These are phyloP conservation scores for Viridothelium virens DNA, from an alignment of 495 filamentous ascomycete genomes.

Conservation along the genomic window DNA sequence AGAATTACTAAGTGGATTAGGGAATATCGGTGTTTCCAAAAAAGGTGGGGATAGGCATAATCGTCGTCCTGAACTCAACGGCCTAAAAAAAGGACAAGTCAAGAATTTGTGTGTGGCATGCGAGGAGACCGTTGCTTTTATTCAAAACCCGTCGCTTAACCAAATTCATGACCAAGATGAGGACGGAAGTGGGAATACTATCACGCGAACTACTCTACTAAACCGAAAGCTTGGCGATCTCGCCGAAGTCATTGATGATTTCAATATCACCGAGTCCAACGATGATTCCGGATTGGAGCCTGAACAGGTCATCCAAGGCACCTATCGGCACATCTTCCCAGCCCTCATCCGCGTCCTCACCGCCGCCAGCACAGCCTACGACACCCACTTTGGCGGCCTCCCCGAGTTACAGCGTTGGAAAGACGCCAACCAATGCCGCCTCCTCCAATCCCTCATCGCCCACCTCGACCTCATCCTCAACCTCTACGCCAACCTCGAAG, in stretches of 20 bases:
- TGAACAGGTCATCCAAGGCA: background rate
- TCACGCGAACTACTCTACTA: background rate
- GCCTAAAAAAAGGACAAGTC: background rate
- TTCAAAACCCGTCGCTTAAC: background rate
- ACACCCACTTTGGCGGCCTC: background rate
- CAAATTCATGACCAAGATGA: slow-evolving; percentile 3
- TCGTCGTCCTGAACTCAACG: background rate
- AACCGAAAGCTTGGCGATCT: background rate
- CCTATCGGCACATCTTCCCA: slow-evolving; percentile 22
- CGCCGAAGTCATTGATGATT: background rate
- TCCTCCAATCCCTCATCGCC: slow-evolving; percentile 2
- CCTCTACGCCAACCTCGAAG: background rate
- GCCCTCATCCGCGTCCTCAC: slow-evolving; percentile 16
- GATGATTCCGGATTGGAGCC: slow-evolving; percentile 7
- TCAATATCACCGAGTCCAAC: background rate
- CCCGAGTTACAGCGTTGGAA: background rate
- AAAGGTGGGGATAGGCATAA: background rate
- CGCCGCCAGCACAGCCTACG: slow-evolving; percentile 13
- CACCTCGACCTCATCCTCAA: slow-evolving; percentile 17
- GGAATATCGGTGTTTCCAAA: background rate
- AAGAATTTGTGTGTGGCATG: background rate
- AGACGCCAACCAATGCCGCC: slow-evolving; percentile 4
- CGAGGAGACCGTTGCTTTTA: background rate
- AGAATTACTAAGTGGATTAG: background rate
- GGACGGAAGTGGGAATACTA: background rate